These are phyloP conservation scores for Hemileccinum rubropunctum DNA, from an alignment of 768 basidiomycete genomes.

Conservation along the genomic window DNA sequence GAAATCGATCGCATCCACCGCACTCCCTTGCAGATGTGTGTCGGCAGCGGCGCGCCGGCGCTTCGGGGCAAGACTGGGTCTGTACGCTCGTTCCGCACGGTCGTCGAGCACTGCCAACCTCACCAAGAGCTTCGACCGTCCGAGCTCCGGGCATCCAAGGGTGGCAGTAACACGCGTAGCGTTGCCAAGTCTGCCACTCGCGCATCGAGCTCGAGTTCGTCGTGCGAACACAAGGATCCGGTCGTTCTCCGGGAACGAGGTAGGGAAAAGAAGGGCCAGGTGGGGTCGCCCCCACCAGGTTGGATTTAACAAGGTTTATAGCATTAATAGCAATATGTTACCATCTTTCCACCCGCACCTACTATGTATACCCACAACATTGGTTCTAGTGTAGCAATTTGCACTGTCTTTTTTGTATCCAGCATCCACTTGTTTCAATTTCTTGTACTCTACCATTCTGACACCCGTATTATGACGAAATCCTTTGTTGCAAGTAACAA, in stretches of 20 bases:
- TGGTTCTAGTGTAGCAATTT: background rate
- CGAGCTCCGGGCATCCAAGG: constrained; percentile 5
- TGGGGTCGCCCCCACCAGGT: constrained; percentile 38
- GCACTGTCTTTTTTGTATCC: background rate
- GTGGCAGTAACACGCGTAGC: background rate
- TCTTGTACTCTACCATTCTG: background rate
- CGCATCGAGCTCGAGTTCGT: constrained; percentile 7
- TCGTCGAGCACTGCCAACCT: constrained; percentile 52
- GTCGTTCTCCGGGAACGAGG: constrained; percentile 13
- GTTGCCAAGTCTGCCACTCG: background rate
- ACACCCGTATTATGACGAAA: constrained; percentile 2
- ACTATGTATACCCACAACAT: background rate
- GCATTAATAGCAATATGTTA: background rate
- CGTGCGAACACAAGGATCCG: constrained; percentile 12
- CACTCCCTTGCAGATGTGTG: constrained; percentile 30
- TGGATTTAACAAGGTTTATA: constrained; percentile 40
- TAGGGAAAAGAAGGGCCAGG: constrained; percentile 1
- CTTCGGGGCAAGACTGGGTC: constrained; percentile 48
- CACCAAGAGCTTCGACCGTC: constrained; percentile 9
- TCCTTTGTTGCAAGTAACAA: constrained; percentile 14
- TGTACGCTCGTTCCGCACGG: constrained; percentile 56
- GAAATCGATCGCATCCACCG: constrained; percentile 58
- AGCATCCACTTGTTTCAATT: background rate
- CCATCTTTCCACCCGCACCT: background rate
- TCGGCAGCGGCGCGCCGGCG: constrained; percentile 40